phyloP scores from a whole-genome alignment of 352 stramenopile species.

The Aphanomyces invadans region DNA sequence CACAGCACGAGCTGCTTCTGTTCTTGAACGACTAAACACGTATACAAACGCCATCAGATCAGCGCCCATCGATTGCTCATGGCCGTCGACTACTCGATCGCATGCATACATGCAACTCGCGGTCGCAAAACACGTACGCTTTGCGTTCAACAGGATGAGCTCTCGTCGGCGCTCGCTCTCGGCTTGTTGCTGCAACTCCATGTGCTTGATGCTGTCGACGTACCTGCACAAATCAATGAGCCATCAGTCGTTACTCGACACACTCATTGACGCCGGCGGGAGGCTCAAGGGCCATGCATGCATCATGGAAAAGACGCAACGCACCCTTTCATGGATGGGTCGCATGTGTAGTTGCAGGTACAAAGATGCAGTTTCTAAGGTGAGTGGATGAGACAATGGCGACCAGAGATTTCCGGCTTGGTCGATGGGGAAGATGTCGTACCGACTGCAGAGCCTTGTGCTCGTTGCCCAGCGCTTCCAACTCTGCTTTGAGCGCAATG shows the following conservation, averaged over 20 bases:
- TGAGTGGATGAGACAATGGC: neutral
- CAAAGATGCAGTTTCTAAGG: constrained; percentile 5
- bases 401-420: neutral
- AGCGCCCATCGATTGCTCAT: no score
- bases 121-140: neutral
- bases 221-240: no score
- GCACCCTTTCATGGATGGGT: constrained; percentile 7
- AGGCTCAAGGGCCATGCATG: no score
- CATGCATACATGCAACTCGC: neutral
- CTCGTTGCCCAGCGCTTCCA: neutral
- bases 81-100: no score
- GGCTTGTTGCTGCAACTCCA: neutral
- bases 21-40: constrained; percentile 21
- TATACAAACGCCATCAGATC: no score
- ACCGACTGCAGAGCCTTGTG: neutral
- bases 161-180: neutral
- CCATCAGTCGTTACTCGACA: no score
- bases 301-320: neutral
- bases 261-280: no score
- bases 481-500: neutral
- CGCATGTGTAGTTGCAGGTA: neutral
- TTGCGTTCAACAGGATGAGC: constrained; percentile 13
- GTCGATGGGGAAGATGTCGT: neutral
- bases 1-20: neutral
- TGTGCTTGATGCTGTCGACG: neutral